Percentiles rank a stretch among this genome's conserved stretches.
Evolutionary conservation across 2,329 filamentous ascomycete genomes (phyloP).

Genomic region (Sclerotiophoma versabilis): DNA sequence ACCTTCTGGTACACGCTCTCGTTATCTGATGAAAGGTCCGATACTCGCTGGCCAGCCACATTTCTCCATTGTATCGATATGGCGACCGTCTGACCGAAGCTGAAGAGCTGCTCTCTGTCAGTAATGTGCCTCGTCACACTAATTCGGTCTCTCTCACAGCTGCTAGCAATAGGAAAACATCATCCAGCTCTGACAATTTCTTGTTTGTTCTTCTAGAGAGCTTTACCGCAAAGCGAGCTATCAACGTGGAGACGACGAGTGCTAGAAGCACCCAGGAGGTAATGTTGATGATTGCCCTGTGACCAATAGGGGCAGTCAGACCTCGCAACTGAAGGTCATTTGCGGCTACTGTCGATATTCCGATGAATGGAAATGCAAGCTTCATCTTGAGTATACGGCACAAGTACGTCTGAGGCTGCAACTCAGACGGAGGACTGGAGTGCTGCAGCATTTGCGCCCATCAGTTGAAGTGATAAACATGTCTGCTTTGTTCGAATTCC

Average conservation of each 20-base stretch:
- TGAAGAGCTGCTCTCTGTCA: slow-evolving; percentile 30
- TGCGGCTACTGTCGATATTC: slow-evolving; percentile 18
- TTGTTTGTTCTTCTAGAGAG: slow-evolving; percentile 27
- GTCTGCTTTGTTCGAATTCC: neutral
- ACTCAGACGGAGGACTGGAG: neutral
- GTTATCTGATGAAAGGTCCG: slow-evolving; percentile 15
- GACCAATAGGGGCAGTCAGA: slow-evolving; percentile 17
- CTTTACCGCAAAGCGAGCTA: slow-evolving; percentile 37
- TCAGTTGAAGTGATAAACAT: neutral
- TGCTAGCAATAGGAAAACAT: slow-evolving; percentile 36
- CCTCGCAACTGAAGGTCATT: slow-evolving; percentile 21
- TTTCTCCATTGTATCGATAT: slow-evolving; percentile 35
- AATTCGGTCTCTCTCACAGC: slow-evolving; percentile 20
- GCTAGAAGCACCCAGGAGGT: slow-evolving; percentile 40
- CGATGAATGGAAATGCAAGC: neutral
- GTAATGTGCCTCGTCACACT: rapidly evolving
- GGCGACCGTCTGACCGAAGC: slow-evolving; percentile 37
- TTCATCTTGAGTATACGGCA: neutral
- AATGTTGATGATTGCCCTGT: slow-evolving; percentile 27
- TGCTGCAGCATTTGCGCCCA: neutral
- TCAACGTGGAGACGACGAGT: slow-evolving; percentile 28
- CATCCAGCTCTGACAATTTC: slow-evolving; percentile 25
- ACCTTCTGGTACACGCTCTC: slow-evolving; percentile 33
- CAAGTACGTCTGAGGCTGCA: neutral
- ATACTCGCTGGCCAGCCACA: slow-evolving; percentile 24